Base-by-base conservation (phyloP, 2,329 filamentous ascomycete genomes). In the Fusarium poae region DNA sequence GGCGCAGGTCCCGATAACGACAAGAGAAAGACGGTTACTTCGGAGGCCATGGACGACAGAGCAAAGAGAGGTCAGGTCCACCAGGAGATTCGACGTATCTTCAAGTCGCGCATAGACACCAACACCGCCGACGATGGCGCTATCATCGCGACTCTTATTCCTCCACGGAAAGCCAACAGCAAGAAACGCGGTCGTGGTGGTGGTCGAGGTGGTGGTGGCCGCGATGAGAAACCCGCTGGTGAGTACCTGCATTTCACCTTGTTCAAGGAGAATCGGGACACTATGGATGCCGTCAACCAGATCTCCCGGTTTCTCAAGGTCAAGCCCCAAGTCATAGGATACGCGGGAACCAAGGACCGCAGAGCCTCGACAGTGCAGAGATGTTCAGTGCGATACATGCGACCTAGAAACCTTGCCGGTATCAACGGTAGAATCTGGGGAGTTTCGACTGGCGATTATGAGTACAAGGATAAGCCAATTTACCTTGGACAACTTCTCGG, bases 201-300 rank as follows among this genome's bases (percentile, higher is more conserved):
- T 12, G 68, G 68, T 21, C 71, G 71, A 16, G 68, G 68, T n/a
- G 67, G 59, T 34, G 66, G 57, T 32, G 66, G 57, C 18, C 68
- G 62, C 13, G 74, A 76, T 5, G 76, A 79, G 61, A 77, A 79
- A 65, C 77, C 77, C 60, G 64, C 78, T 85, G 93, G 92, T 20
- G 91, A 94, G 49, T 96, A 93, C 77, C 82, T 97, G 16, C 94
- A 97, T 78, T 97, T 97, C 78, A 95, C 92, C 1, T 84, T 97
- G 52, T 97, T 95, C 86, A 97, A 97, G 81, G 94, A 97, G 81
- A 97, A 97, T 81, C 94, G 95, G 76, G 94, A 97, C 77, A 97
- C 94, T 2, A 97, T 97, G 92, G 94, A 97, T 73, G 91, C 93
- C 0, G 85, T 97, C 54, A 90, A 88, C 54, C 92, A 91, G 74